Evolutionary conservation across 352 stramenopile species (phyloP).

Genomic region (Pythium grandisporangium): DNA sequence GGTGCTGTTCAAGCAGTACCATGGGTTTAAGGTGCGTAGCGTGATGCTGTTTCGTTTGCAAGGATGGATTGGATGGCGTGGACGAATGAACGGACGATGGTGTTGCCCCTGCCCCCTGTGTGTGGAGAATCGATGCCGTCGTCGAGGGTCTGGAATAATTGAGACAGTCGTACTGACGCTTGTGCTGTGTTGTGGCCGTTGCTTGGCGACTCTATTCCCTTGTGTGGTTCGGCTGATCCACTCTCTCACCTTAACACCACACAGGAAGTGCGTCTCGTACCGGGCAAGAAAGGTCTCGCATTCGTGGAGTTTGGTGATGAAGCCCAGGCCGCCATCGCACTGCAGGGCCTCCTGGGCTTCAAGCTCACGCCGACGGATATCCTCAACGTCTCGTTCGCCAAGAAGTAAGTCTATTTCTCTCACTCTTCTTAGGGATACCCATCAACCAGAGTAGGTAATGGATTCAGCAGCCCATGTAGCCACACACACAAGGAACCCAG

Average conservation of each 20-base stretch:
- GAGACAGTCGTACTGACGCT: neutral
- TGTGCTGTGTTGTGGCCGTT: neutral
- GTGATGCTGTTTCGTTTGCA: too few relatives aligned
- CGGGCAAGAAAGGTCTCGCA: constrained; percentile 88
- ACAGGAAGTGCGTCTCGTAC: constrained; percentile 92
- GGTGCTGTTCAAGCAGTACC: constrained; percentile 96
- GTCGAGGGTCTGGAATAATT: too few relatives aligned
- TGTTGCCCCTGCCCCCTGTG: too few relatives aligned
- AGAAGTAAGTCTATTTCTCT: constrained; percentile 58
- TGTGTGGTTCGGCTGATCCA: neutral
- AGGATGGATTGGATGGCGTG: too few relatives aligned
- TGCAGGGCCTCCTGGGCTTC: constrained; percentile 76
- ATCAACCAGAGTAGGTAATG: too few relatives aligned
- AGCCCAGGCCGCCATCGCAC: constrained; percentile 65
- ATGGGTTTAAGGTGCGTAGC: constrained; percentile 90
- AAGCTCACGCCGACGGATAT: constrained; percentile 76
- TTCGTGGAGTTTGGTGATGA: constrained; percentile 96
- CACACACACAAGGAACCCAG: too few relatives aligned
- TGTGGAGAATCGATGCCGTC: too few relatives aligned
- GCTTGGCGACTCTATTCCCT: neutral
- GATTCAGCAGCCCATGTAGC: too few relatives aligned
- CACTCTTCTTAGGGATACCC: too few relatives aligned
- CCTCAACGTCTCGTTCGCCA: constrained; percentile 81
- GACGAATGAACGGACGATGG: too few relatives aligned
- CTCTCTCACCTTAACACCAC: too few relatives aligned